Evolutionary conservation across 495 filamentous ascomycete genomes (phyloP), one percentile per base, ranked within the genome.

Genomic region (Talaromyces nanjingensis): DNA sequence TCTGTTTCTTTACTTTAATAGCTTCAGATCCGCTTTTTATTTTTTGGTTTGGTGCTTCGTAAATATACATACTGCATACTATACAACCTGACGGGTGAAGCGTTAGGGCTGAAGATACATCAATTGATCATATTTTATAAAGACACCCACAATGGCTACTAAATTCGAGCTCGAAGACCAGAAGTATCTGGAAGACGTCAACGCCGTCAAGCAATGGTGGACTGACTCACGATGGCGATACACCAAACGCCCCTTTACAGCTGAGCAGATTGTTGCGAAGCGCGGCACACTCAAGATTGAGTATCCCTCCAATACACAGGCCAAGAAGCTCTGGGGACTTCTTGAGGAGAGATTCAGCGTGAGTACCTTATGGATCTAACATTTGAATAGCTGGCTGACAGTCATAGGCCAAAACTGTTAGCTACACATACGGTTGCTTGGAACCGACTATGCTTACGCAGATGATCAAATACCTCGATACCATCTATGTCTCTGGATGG

Each of bases 391-490:
- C 33, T 70, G 29, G 68, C 57, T 12, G 20, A 53, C 14, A 11
- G 24, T 34, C 7, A 16, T 71, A 96, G 91, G 89, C 85, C 68
- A 86, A 85, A 63, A 89, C 92, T 67, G 89, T 89, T 45, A 94
- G 90, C 77, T 96, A 85, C 79, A 98, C 94, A 42, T 98, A 97
- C 76, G 94, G 94, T 71, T 97, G 94, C 76, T 81, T 98, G 63
- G 96, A 98, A 70, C 94, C 94, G 9, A 96, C 96, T 5, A 97
- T 97, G 90, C 83, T 98, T 70, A 97, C 96, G 22, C 94, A 98
- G 75, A 98, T 98, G 94, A 93, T 92, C 69, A 96, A 98, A 76
- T 98, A 94, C 76, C 84, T 98, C 60, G 94, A 98, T 73, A 98
- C 96, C 42, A 91, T 98, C 73, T 98, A 98, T 71, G 92, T 98